These are phyloP conservation scores for Dendrobium officinale DNA, from an alignment of 106 monocot genomes.

Conservation along the genomic window DNA sequence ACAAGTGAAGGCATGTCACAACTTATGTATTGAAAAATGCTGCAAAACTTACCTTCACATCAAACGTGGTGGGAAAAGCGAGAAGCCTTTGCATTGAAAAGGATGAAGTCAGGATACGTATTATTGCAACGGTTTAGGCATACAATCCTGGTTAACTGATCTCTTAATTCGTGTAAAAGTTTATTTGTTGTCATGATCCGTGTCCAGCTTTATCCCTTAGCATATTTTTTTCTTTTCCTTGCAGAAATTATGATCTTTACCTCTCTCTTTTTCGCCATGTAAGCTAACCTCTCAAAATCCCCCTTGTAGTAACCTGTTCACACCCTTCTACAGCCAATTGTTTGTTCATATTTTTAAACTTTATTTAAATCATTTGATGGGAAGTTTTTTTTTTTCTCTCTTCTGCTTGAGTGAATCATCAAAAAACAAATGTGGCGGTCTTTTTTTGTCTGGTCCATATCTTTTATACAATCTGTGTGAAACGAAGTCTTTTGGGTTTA, in stretches of 20 bases:
- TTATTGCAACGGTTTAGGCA: too few relatives aligned
- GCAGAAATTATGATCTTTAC: too few relatives aligned
- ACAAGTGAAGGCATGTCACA: not conserved
- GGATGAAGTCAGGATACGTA: too few relatives aligned
- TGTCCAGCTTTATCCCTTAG: too few relatives aligned
- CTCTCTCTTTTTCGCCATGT: too few relatives aligned
- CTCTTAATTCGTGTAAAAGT: too few relatives aligned
- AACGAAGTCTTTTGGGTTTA: not conserved
- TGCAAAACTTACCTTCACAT: too few relatives aligned
- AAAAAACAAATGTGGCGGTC: not conserved
- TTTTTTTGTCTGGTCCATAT: not conserved
- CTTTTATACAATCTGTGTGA: not conserved
- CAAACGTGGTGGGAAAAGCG: too few relatives aligned
- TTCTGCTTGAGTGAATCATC: not conserved
- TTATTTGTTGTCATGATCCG: too few relatives aligned
- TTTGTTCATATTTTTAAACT: not conserved
- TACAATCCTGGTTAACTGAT: too few relatives aligned
- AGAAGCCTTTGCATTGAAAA: too few relatives aligned
- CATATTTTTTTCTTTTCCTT: too few relatives aligned
- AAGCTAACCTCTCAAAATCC: not conserved
- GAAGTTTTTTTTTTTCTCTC: not conserved
- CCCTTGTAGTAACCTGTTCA: not conserved
- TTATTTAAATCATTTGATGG: not conserved
- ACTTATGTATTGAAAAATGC: not conserved
- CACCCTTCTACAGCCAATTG: not conserved